phyloP scores from a whole-genome alignment of 139 green algal genomes.

The Coelastrella sp. region DNA sequence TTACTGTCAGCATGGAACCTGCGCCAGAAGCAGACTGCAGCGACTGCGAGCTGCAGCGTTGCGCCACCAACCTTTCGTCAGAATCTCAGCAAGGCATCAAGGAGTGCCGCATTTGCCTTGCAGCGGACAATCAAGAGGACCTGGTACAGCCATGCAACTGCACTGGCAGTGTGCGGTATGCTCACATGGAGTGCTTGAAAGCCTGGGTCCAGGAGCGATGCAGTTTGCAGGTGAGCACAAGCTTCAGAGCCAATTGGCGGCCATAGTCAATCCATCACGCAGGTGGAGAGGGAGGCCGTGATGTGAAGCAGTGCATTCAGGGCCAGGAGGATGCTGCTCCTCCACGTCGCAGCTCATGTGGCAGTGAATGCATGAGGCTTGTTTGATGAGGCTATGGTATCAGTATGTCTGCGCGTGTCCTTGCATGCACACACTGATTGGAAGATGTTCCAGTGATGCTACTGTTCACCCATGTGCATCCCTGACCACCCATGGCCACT shows the following conservation, averaged over 20 bases:
- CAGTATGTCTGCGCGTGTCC: no score
- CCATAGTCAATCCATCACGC: no score
- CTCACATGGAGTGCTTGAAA: conserved; percentile 37
- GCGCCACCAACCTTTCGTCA: not conserved
- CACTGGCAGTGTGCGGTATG: conserved; percentile 28
- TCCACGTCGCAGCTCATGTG: no score
- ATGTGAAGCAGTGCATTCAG: no score
- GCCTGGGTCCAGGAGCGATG: conserved; percentile 26
- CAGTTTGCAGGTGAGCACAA: not conserved
- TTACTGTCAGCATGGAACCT: not conserved
- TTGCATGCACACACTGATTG: no score
- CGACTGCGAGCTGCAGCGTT: not conserved
- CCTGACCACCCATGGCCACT: no score
- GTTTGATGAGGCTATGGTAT: no score
- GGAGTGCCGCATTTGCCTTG: conserved; percentile 26
- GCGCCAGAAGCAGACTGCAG: not conserved
- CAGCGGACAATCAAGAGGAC: conserved; percentile 2
- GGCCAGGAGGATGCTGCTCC: no score
- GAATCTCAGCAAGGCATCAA: not conserved
- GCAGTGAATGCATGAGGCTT: no score
- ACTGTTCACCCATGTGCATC: no score
- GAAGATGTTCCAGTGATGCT: no score
- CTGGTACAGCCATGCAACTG: conserved; percentile 27
- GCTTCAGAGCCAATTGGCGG: not conserved
- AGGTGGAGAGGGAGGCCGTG: no score